A percentile compares a stretch with the other conserved stretches of the same genome.
Evolutionary conservation across 331 rosid species (phyloP).

Genomic region (Telfairia occidentalis): DNA sequence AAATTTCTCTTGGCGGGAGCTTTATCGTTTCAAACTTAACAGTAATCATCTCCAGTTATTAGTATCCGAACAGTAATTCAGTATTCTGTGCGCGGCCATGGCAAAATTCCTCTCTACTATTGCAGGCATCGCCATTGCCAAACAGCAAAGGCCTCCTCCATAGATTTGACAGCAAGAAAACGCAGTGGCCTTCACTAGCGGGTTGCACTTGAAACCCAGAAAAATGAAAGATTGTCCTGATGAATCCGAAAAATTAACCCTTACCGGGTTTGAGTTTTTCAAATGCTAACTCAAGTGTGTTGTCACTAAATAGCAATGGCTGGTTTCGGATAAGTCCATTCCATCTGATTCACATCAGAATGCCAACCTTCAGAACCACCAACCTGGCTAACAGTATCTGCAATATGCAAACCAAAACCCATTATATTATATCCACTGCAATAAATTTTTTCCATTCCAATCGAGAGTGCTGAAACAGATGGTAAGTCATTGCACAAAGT

Average conservation of each 20-base stretch:
- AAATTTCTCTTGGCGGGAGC: not conserved
- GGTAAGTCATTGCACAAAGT: not conserved
- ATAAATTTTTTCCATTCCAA: not conserved
- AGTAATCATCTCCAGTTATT: not conserved
- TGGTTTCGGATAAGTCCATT: not conserved
- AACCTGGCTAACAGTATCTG: not conserved
- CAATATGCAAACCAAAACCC: not conserved
- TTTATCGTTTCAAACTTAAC: not conserved
- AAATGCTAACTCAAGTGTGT: not conserved
- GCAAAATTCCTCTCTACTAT: not conserved
- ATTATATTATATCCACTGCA: not conserved
- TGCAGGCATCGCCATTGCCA: conserved; percentile 11
- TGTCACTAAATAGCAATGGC: not conserved
- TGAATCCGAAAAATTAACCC: not conserved
- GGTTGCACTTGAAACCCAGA: conserved; percentile 41
- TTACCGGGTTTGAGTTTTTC: not conserved
- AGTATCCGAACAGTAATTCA: not conserved
- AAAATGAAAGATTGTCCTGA: not conserved
- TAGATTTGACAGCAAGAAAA: conserved; percentile 24
- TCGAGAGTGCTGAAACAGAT: not conserved
- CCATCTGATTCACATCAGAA: not conserved
- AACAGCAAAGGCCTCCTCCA: conserved; percentile 34
- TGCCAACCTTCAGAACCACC: not conserved
- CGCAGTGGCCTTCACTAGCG: conserved; percentile 12
- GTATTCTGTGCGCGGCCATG: not conserved